Base-by-base conservation (phyloP, 1,284 basidiomycete genomes). In the Omphalotus olearius region DNA sequence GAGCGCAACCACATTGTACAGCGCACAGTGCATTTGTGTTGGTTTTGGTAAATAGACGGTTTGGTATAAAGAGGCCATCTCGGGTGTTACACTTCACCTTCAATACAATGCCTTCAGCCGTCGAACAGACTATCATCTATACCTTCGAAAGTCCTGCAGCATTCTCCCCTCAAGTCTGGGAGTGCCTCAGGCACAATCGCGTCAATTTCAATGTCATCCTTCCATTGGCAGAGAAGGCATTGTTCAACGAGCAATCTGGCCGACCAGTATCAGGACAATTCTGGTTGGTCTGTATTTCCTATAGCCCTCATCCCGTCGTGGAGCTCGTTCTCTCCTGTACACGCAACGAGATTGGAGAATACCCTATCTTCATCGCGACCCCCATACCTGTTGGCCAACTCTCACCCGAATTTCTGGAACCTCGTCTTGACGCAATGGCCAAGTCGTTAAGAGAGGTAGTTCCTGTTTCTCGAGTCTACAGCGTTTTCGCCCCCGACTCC, bases 311-410 rank as follows among this genome's bases (percentile, higher is more conserved):
- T 62, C 25, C 54, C 64, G 36, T 53, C 6, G 64, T 85, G 46
- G 74, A 79, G 26, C 77, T 85, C 55, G 66, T 88, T 5, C 67
- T 86, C 1, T 76, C 83, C 6, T 79, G 79, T 59, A 82, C 81
- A 0, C 64, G 73, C 26, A 78, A 78, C 0, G 60, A 65, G 11
- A 66, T 83, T 42, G 83, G 77, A 4, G 57, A 68, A 45, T 85
- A 87, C 54, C 82, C 83, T 0, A 59, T 80, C 9, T 85, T 83
- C 62, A 66, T 85, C 20, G 73, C 69, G 57, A 72, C 75, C 3
- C 66, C 74, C 0, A 62, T 69, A 11, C 65, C 71, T 0, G 57
- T 62, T 23, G 45, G 60, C 14, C 60, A 61, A 4, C 64, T 77
- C 46, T 60, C 62, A 44, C 49, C 62, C 13, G 50, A 64, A 0